Conservation (phyloP, 768 basidiomycete genomes). For the Russula sp. region DNA sequence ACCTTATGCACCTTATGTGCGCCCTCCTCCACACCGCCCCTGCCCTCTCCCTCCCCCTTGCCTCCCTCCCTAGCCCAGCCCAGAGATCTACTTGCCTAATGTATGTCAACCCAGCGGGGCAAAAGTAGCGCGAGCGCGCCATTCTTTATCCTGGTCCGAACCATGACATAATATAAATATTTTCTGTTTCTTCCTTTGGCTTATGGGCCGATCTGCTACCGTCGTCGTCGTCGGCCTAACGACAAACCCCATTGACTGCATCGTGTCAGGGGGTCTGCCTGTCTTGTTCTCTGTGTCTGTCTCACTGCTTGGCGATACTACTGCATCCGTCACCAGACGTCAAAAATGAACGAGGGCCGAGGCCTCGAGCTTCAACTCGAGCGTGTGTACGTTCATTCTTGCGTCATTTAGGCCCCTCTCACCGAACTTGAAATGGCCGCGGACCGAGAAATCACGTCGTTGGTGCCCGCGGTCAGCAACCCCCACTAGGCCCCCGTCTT, state of each 20-base stretch:
- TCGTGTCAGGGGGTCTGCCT: background rate
- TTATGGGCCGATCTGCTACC: slow-evolving; percentile 15
- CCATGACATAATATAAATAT: background rate
- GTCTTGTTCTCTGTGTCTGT: background rate
- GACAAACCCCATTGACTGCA: slow-evolving; percentile 1
- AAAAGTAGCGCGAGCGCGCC: background rate
- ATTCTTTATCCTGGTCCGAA: slow-evolving; percentile 6
- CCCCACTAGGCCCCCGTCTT: too few relatives aligned
- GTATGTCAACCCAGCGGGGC: background rate
- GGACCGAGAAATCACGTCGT: background rate
- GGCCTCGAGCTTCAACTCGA: background rate
- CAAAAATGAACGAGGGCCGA: background rate
- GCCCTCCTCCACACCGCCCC: background rate
- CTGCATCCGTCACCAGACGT: background rate
- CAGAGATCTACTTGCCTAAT: slow-evolving; percentile 3
- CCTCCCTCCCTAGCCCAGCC: background rate
- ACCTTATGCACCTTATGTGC: slow-evolving; percentile 1
- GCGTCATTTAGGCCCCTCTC: background rate
- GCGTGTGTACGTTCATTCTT: background rate
- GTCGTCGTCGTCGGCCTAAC: slow-evolving; percentile 1
- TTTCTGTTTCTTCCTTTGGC: background rate
- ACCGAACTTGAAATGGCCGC: background rate
- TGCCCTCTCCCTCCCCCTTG: background rate
- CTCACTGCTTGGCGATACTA: background rate
- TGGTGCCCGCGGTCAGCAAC: too few relatives aligned